These are phyloP conservation scores for Remersonia thermophila DNA, from an alignment of 2,329 filamentous ascomycete species.

Conservation along the genomic window DNA sequence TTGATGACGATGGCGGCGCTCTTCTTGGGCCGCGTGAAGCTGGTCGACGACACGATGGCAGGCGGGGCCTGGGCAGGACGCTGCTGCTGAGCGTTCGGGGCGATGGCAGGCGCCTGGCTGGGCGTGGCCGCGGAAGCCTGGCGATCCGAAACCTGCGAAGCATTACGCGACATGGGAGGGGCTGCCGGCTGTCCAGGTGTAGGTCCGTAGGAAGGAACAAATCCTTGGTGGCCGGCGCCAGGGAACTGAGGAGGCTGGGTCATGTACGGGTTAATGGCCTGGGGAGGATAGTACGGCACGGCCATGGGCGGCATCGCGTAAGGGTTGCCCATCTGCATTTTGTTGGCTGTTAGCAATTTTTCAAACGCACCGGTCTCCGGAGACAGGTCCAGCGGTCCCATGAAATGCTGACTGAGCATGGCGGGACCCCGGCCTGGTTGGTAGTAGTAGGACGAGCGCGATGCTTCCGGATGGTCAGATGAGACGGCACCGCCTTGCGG, in stretches of 20 bases:
- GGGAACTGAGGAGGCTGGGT: constrained; percentile 31
- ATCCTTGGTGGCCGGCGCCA: constrained; percentile 38
- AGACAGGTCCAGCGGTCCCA: constrained; percentile 44
- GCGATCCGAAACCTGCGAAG: constrained; percentile 65
- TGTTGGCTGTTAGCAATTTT: constrained; percentile 52
- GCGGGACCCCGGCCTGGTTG: constrained; percentile 20
- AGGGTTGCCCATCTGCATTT: constrained; percentile 45
- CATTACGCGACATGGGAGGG: constrained; percentile 71
- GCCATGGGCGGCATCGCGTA: constrained; percentile 18
- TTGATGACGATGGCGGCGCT: constrained; percentile 74
- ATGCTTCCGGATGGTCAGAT: too few relatives aligned
- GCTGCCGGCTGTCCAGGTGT: constrained; percentile 29
- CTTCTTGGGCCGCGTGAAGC: constrained; percentile 47
- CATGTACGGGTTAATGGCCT: constrained; percentile 37
- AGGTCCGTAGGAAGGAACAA: constrained; percentile 27
- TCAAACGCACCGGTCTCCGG: constrained; percentile 62
- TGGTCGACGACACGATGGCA: constrained; percentile 28
- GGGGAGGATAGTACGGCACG: constrained; percentile 27
- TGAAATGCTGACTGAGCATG: constrained; percentile 18
- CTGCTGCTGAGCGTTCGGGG: constrained; percentile 48
- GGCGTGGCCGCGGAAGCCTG: constrained; percentile 52
- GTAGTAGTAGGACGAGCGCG: constrained; percentile 14
- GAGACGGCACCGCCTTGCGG: constrained; percentile 13
- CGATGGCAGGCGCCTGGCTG: constrained; percentile 46
- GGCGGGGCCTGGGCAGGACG: constrained; percentile 45